Evolutionary conservation across 169 alveolate genomes (phyloP).

Genomic region (Plasmodium malariae): DNA sequence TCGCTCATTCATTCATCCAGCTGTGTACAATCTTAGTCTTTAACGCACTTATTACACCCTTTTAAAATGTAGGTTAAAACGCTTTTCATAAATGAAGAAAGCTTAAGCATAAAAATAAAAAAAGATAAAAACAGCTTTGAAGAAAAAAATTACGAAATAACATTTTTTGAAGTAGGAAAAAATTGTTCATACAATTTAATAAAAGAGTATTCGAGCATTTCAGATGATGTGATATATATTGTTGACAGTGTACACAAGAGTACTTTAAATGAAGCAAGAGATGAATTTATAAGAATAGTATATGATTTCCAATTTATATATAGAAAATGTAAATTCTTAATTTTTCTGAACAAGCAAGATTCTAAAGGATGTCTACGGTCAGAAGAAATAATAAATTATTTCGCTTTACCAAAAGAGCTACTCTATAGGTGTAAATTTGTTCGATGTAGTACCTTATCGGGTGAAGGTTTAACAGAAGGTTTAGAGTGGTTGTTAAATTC

Average conservation of each 20-base stretch:
- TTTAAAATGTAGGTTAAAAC: constrained; percentile 48
- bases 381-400: constrained; percentile 65
- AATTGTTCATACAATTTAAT: constrained; percentile 64
- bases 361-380: constrained; percentile 58
- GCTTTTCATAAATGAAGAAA: constrained; percentile 67
- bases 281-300: constrained; percentile 72
- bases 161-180: constrained; percentile 57
- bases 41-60: no score
- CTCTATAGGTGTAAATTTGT: constrained; percentile 56
- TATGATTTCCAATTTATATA: constrained; percentile 71
- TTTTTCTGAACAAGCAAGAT: constrained; percentile 75
- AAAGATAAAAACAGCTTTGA: constrained; percentile 22
- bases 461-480: constrained; percentile 72
- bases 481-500: constrained; percentile 59
- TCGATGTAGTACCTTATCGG: constrained; percentile 69
- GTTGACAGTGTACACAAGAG: constrained; percentile 61
- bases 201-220: constrained; percentile 58
- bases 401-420: constrained; percentile 72
- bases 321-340: constrained; percentile 76
- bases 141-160: constrained; percentile 49
- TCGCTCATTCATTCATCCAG: no score
- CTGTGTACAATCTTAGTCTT: no score
- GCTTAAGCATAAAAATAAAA: constrained; percentile 28
- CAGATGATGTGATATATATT: constrained; percentile 64
- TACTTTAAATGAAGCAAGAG: constrained; percentile 62